Conservation (phyloP, 345 rosid genomes). For the Eucalyptus polyanthemos region DNA sequence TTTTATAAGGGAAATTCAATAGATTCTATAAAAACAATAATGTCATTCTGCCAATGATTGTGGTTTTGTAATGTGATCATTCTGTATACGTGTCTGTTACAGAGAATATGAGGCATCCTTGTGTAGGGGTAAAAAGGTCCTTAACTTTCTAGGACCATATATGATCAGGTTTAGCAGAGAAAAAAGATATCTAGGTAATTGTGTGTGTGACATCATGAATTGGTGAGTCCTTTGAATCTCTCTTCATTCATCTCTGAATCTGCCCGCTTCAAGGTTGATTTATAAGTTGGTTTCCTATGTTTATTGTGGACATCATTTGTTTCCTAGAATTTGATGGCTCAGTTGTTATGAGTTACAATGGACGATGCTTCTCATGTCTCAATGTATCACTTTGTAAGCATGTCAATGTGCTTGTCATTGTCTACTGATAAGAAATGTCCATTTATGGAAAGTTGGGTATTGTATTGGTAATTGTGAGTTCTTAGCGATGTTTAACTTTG, state of each 20-base stretch:
- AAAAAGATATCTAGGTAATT: background rate
- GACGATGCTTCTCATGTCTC: background rate
- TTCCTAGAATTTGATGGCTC: background rate
- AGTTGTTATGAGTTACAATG: background rate
- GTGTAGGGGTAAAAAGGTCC: background rate
- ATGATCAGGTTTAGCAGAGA: background rate
- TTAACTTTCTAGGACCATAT: background rate
- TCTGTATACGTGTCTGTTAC: background rate
- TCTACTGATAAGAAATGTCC: background rate
- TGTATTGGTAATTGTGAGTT: background rate
- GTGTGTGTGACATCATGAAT: background rate
- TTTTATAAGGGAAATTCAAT: background rate
- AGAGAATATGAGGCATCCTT: background rate
- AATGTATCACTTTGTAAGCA: background rate
- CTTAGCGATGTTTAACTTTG: background rate
- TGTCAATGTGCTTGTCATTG: background rate
- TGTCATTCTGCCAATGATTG: background rate
- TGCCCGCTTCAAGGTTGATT: background rate
- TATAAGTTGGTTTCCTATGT: background rate
- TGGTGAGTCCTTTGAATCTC: background rate
- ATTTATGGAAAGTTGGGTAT: background rate
- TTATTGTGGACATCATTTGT: background rate
- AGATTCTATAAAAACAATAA: background rate
- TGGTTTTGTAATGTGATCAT: background rate
- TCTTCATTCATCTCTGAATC: background rate